These are phyloP conservation scores for Pistacia integerrima DNA, from an alignment of 345 rosid species.

Conservation along the genomic window DNA sequence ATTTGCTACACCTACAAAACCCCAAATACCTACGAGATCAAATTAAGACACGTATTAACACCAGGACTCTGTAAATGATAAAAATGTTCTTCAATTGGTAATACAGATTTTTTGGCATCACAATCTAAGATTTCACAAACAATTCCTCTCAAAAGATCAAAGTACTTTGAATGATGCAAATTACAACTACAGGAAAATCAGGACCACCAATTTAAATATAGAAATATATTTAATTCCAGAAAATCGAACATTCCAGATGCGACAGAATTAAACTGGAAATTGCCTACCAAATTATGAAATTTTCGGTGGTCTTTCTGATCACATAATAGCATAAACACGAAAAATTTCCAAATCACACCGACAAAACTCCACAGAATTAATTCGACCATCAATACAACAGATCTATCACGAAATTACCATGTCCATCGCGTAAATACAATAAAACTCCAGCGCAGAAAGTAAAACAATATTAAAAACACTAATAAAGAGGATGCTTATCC, in stretches of 20 bases:
- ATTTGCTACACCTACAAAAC: constrained; percentile 32
- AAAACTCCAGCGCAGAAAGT: not conserved
- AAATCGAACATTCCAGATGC: not conserved
- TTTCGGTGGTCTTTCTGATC: not conserved
- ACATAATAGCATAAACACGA: not conserved
- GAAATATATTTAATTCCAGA: not conserved
- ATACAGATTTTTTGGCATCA: not conserved
- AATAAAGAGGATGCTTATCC: not conserved
- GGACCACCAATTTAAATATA: not conserved
- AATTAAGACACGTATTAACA: constrained; percentile 19
- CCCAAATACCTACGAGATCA: constrained; percentile 28
- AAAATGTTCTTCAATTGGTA: not conserved
- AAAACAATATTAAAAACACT: not conserved
- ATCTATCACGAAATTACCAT: constrained; percentile 32
- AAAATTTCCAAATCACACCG: not conserved
- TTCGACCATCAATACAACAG: constrained; percentile 22
- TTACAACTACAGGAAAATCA: not conserved
- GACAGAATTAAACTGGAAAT: not conserved
- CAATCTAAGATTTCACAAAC: not conserved
- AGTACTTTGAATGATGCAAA: not conserved
- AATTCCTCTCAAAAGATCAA: not conserved
- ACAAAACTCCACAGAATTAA: constrained; percentile 2
- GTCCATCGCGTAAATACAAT: not conserved
- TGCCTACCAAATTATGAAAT: not conserved
- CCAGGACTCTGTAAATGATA: not conserved